Conservation (phyloP, 116 monocot genomes). For the Phalaenopsis hybrid region DNA sequence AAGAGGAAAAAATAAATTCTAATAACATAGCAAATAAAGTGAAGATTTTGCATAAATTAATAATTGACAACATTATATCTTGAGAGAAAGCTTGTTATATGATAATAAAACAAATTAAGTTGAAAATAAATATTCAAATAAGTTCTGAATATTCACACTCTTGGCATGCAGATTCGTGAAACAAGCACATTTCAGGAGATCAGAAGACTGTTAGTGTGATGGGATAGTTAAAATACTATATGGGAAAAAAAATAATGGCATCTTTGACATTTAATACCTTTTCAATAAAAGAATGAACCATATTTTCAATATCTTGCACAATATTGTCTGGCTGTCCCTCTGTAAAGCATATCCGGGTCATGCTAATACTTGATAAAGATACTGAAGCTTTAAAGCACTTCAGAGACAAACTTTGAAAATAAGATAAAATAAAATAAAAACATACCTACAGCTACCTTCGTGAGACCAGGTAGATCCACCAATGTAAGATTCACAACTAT, state of each 20-base stretch:
- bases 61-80: neutral
- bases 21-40: too few relatives aligned
- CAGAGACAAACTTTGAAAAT: neutral
- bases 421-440: neutral
- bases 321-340: slow-evolving; percentile 35
- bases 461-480: slow-evolving; percentile 95
- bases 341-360: slow-evolving; percentile 8
- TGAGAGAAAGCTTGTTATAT: neutral
- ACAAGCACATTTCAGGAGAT: neutral
- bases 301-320: slow-evolving; percentile 29
- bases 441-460: slow-evolving; percentile 96
- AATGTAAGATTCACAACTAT: slow-evolving; percentile 94
- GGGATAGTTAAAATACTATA: neutral
- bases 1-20: too few relatives aligned
- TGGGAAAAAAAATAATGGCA: neutral
- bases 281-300: slow-evolving; percentile 28
- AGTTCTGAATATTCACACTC: neutral
- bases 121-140: neutral
- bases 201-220: neutral
- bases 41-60: neutral
- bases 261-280: slow-evolving; percentile 16
- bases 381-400: neutral
- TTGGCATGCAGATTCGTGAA: neutral
- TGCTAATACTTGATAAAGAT: neutral
- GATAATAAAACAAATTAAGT: neutral